A percentile compares a stretch with the other conserved stretches of the same genome.
Conservation (phyloP, 2,329 filamentous ascomycete species). For the Metarhizium brunneum region DNA sequence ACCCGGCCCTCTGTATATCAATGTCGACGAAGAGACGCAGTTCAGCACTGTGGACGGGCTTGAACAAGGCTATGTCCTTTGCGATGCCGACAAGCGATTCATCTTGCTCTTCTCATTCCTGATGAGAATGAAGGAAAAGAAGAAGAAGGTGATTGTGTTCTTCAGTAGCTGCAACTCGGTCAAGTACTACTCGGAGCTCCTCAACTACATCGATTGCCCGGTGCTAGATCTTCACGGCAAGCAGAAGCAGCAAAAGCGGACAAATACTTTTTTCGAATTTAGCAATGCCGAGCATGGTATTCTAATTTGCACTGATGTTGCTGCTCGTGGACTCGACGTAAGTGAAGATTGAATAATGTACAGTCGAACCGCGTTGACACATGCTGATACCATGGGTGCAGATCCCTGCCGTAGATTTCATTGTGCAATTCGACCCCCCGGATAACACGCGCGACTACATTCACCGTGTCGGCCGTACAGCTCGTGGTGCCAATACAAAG, state of each 20-base stretch:
- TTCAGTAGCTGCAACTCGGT: slow-evolving; percentile 88
- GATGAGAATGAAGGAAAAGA: slow-evolving; percentile 64
- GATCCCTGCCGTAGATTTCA: slow-evolving; percentile 94
- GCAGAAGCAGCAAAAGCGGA: slow-evolving; percentile 98
- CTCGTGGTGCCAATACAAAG: slow-evolving; percentile 72
- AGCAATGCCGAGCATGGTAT: slow-evolving; percentile 67
- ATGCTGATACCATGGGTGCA: slow-evolving; percentile 17
- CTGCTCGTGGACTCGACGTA: slow-evolving; percentile 83
- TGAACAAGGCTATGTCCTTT: slow-evolving; percentile 92
- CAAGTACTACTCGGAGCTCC: slow-evolving; percentile 88
- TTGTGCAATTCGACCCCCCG: slow-evolving; percentile 90
- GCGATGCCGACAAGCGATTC: slow-evolving; percentile 90
- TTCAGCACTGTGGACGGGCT: slow-evolving; percentile 87
- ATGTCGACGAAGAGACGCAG: slow-evolving; percentile 84
- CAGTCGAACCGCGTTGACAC: not conserved
- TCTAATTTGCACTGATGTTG: slow-evolving; percentile 93
- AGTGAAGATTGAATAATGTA: slow-evolving; percentile 17
- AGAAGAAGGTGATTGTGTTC: slow-evolving; percentile 98
- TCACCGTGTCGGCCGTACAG: slow-evolving; percentile 91
- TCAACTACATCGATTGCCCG: slow-evolving; percentile 95
- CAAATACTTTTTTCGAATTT: slow-evolving; percentile 97
- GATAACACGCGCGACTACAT: slow-evolving; percentile 89
- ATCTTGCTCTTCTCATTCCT: slow-evolving; percentile 89
- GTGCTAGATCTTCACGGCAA: slow-evolving; percentile 85
- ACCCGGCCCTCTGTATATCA: slow-evolving; percentile 89